Evolutionary conservation across 257 asterid species (phyloP), one percentile per base, ranked within the genome.

Genomic region (Solanum chilense): DNA sequence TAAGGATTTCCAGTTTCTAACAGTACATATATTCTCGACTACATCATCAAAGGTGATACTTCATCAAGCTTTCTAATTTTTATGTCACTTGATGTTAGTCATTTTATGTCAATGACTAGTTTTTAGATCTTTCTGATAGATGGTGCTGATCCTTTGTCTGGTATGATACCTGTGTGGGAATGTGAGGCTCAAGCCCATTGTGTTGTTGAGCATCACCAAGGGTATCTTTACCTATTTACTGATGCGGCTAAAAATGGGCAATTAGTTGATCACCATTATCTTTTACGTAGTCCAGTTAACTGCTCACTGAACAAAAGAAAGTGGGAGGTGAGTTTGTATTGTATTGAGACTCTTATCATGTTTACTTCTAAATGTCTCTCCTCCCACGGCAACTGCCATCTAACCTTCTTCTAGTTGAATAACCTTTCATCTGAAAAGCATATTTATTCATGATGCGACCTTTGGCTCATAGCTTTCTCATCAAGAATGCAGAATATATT

Each of bases 141-240:
- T 92, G 96, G 98, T 94, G 96, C 98, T 87, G 95, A 95, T 87
- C 99, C 99, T 85, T 92, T 97, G 89, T 93, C 98, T 87, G 94
- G 94, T 58, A 90, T 94, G 94, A 91, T 90, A 70, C 98, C 92
- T 86, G 90, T 95, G 85, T 96, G 98, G 98, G 99, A 96, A 85
- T 91, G 98, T 71, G 98, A 92, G 87, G 90, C 92, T 39, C 93
- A 91, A 85, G 91, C 91, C 77, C 98, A 94, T 90, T 95, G 99
- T 91, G 91, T 96, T 90, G 85, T 95, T 85, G 99, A 97, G 93
- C 99, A 97, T 91, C 99, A 96, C 91, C 96, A 91, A 90, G 99
- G 98, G 78, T 94, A 90, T 90, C 96, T 97, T 87, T 97, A 93
- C 92, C 96, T 97, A 86, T 95, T 97, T 88, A 95, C 99, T 6